Base-by-base conservation (phyloP, 768 basidiomycete species). In the Melanogaster broomeanus region DNA sequence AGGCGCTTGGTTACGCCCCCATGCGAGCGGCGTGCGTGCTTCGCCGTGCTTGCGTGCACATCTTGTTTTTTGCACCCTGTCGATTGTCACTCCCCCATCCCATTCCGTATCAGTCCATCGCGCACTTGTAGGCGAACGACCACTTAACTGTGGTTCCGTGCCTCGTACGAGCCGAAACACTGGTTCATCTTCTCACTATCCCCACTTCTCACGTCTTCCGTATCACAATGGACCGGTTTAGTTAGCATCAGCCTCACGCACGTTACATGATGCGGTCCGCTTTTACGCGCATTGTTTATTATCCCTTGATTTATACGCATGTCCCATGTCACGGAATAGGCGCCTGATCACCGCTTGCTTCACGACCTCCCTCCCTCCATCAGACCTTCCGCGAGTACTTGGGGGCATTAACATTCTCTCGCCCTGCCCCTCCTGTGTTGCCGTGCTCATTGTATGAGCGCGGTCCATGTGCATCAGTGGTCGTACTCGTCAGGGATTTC, bases 101-200 rank as follows among this genome's bases (percentile, higher is more conserved):
- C 78, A 65, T 54, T 75, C 80, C 74, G 57, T 64, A 62, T 72
- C 81, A 71, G 65, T 74, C 80, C 84, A 74, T 79, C 70, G 62
- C 64, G 62, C 68, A 78, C 80, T 83, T 68, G 82, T 81, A 79
- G 77, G 80, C 79, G 84, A 48, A 85, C 84, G 85, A 87, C 84
- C 87, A 81, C 87, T 88, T 89, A 51, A 68, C 62, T 88, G 88
- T 80, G 86, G 87, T 86, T 82, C 75, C 82, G 85, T 84, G 78
- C 79, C 80, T 85, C 84, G 83, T 77, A 76, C 77, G 73, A 75
- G 84, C 87, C 87, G 72, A 90, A 65, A 88, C 88, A 85, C 76
- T 66, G 86, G 86, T 64, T 79, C 79, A 71, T 72, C 68, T 58
- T 70, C 64, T 57, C 61, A 66, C 68, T 63, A 10, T 67, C 60